Evolutionary conservation across 108 stramenopile genomes (phyloP).

Genomic region (Skeletonema grethae): DNA sequence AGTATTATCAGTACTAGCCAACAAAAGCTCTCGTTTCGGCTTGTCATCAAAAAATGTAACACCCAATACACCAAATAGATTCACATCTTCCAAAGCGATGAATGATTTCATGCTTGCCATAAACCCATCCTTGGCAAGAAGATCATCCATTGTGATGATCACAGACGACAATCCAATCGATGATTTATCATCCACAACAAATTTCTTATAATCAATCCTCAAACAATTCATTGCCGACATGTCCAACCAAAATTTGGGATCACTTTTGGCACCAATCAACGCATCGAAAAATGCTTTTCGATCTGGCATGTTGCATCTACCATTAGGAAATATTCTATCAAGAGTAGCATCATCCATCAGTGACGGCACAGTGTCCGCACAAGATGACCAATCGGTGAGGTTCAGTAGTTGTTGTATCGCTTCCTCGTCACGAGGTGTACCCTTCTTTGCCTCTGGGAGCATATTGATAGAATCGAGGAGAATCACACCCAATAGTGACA

Average conservation of each 20-base stretch:
- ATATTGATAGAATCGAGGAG: constrained; percentile 87
- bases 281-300: constrained; percentile 57
- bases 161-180: constrained; percentile 76
- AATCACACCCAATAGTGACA: constrained; percentile 71
- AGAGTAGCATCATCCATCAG: constrained; percentile 12
- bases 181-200: constrained; percentile 26
- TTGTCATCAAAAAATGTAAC: constrained; percentile 22
- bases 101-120: constrained; percentile 16
- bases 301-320: constrained; percentile 26
- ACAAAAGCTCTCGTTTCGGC: constrained; percentile 23
- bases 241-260: constrained; percentile 70
- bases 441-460: constrained; percentile 69
- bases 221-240: constrained; percentile 67
- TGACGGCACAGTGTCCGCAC: constrained; percentile 10
- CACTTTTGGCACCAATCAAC: constrained; percentile 66
- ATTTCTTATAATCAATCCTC: constrained; percentile 80
- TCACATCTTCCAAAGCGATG: constrained; percentile 34
- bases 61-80: constrained; percentile 32
- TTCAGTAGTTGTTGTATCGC: constrained; percentile 56
- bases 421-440: constrained; percentile 61
- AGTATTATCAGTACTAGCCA: constrained; percentile 19
- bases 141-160: constrained; percentile 48
- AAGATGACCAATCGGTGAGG: constrained; percentile 58
- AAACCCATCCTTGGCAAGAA: constrained; percentile 45
- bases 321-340: constrained; percentile 38